Evolutionary conservation across 495 filamentous ascomycete species (phyloP).

Genomic region (Oleoguttula mirabilis): DNA sequence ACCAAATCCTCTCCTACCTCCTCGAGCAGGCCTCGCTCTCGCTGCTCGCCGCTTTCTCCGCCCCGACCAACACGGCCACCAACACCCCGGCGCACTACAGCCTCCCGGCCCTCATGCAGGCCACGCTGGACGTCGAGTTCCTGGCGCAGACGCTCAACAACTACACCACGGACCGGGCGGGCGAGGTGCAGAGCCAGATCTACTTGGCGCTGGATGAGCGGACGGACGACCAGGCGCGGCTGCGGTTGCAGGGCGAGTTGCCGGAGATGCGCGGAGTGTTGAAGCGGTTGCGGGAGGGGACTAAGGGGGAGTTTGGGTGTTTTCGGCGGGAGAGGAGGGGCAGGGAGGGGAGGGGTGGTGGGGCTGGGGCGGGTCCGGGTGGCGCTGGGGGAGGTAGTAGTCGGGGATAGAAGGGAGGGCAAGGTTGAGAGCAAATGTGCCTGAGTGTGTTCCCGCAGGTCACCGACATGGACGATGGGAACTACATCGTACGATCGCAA

Average conservation of each 20-base stretch:
- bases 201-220: conserved; percentile 78
- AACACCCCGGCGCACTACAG: conserved; percentile 42
- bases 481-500: too few species aligned
- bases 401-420: background rate
- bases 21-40: conserved; percentile 62
- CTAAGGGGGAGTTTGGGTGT: conserved; percentile 61
- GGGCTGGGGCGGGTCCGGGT: background rate
- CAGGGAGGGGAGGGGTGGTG: conserved; percentile 8
- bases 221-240: conserved; percentile 73
- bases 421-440: too few species aligned
- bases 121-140: conserved; percentile 93
- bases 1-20: conserved; percentile 67
- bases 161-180: conserved; percentile 75
- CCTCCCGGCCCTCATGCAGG: conserved; percentile 82
- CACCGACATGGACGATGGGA: too few species aligned
- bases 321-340: conserved; percentile 26
- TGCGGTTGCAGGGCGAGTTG: conserved; percentile 68
- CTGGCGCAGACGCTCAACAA: conserved; percentile 81
- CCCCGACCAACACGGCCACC: too few species aligned
- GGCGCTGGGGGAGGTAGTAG: background rate
- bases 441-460: too few species aligned
- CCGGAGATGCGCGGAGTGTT: conserved; percentile 76
- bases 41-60: background rate
- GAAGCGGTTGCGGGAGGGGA: conserved; percentile 71
- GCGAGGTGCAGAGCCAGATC: conserved; percentile 67